Base-by-base conservation (phyloP, 1,139 yeast species). In the Scheffersomyces illinoinensis region DNA sequence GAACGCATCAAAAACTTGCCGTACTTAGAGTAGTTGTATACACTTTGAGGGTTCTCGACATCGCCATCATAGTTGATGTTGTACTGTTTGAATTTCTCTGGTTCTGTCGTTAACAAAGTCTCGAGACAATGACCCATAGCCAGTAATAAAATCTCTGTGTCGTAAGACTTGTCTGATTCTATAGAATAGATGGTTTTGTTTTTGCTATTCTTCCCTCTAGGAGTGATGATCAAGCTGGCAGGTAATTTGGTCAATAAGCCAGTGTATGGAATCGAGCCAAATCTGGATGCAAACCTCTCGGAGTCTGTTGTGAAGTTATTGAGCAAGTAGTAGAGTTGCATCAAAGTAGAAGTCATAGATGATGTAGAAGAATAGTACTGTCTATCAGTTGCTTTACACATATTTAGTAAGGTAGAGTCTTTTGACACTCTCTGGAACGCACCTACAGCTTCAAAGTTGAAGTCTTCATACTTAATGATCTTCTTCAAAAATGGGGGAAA, bases 1-100 rank as follows among this genome's bases (percentile, higher is more conserved):
- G 98, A 93, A 64, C 99, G 80, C 86, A 95, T 83, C 33, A 95
- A 71, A 64, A 95, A 90, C 52, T 83, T 81, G 0, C 89, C 93
- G 60, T 85, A 77, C 47, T 79, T 75, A 4, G 96, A 87, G 72
- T 91, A 93, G 68, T 93, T 95, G 69, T 93, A 93, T 3, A 72
- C 68, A 58, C 74, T 64, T 24, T 54, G 55, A 14, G 50, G 53
- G n/a, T 46, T 33, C 49, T 58, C 60, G 2, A 56, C 55, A 14
- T 57, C 58, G 10, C 47, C 55, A 24, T 57, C 59, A 8, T 54
- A 54, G 14, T 59, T 48, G 33, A 43, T 52, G 39, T 54, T 53
- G 49, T 54, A 79, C 56, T 72, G 70, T 50, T 78, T 77, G 65
- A 86, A 87, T 54, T 82, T 83, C 53, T 68, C 66, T 58, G 83